Evolutionary conservation across 2,329 filamentous ascomycete genomes (phyloP).

Genomic region (Tolypocladium pustulatum): DNA sequence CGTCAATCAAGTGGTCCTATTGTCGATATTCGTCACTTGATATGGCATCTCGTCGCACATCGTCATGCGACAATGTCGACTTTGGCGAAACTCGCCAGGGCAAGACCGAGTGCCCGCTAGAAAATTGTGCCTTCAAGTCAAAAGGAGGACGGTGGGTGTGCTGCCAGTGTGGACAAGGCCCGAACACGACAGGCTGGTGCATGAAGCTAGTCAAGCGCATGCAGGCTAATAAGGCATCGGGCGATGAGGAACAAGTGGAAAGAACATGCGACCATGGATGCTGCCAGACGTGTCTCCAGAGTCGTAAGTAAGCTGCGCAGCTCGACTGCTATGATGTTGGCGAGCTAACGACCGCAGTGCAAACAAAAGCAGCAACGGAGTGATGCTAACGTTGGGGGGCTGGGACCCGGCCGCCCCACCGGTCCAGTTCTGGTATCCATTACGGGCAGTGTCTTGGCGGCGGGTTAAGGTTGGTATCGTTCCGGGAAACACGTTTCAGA

Average conservation of each 20-base stretch:
- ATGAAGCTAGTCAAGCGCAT: constrained; percentile 22
- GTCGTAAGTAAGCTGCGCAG: constrained; percentile 23
- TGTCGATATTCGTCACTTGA: constrained; percentile 30
- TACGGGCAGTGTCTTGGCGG: neutral
- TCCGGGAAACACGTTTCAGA: neutral
- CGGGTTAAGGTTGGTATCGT: neutral
- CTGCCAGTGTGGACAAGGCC: constrained; percentile 39
- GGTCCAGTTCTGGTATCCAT: neutral
- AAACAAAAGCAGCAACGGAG: neutral
- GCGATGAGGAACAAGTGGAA: constrained; percentile 24
- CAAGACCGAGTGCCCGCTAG: constrained; percentile 34
- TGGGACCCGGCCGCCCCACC: neutral
- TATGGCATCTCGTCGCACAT: constrained; percentile 36
- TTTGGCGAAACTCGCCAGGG: constrained; percentile 35
- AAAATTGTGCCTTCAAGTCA: constrained; percentile 39
- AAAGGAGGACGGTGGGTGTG: constrained; percentile 43
- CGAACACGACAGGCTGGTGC: constrained; percentile 45
- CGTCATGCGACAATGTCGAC: constrained; percentile 36
- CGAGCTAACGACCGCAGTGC: neutral
- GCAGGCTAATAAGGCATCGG: constrained; percentile 19
- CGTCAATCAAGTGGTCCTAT: constrained; percentile 6
- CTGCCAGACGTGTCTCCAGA: constrained; percentile 35
- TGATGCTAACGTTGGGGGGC: neutral
- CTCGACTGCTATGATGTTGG: neutral
- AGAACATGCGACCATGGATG: constrained; percentile 41